Percentiles rank a stretch among this genome's conserved stretches.
Conservation (phyloP, 441 rosid genomes). For the Arabidopsis lyrata region DNA sequence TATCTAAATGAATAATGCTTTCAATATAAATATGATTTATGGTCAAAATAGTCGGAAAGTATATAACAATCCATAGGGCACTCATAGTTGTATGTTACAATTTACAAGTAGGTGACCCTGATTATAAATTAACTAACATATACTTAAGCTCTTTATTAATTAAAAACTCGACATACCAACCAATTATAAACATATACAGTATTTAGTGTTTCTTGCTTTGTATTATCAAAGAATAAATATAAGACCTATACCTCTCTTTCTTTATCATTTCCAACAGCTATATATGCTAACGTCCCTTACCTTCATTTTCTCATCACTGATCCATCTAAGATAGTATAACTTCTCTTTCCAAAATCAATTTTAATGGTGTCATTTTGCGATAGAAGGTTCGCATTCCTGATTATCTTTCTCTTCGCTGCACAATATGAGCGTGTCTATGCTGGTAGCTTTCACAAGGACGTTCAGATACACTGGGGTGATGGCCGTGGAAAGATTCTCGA, state of each 20-base stretch:
- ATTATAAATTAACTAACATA: background rate
- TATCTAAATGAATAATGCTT: background rate
- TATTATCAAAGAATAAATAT: background rate
- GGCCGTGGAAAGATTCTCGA: slow-evolving; percentile 1
- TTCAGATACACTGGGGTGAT: slow-evolving; percentile 8
- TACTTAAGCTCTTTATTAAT: background rate
- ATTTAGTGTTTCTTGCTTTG: background rate
- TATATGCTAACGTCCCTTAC: background rate
- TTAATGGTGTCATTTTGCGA: background rate
- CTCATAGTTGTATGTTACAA: background rate
- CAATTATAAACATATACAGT: too few relatives aligned
- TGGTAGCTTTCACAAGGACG: background rate
- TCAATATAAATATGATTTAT: background rate
- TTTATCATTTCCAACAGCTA: background rate
- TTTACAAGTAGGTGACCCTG: background rate
- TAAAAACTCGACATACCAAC: too few relatives aligned
- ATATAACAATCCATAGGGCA: background rate
- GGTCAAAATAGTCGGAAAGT: slow-evolving; percentile 4
- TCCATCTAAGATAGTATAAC: background rate
- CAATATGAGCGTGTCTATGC: background rate
- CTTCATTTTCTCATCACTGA: background rate
- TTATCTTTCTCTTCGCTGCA: background rate
- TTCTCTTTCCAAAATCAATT: background rate
- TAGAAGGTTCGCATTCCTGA: background rate
- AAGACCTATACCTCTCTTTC: background rate